These are phyloP conservation scores for Nakaseomyces nivariensis DNA, from an alignment of 1,139 yeast genomes.

Conservation along the genomic window DNA sequence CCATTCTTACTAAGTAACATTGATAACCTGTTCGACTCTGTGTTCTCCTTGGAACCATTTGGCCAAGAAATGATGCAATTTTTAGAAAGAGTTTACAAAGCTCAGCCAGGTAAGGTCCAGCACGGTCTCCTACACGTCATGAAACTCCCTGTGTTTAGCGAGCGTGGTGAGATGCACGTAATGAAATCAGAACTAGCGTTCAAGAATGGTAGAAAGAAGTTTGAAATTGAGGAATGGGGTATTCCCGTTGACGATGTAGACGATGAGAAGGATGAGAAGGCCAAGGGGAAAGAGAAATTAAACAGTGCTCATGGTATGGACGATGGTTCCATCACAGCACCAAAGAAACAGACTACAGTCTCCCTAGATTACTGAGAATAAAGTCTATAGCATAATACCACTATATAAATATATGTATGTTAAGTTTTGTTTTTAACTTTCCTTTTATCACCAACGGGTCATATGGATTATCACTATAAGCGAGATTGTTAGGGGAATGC, in stretches of 20 bases:
- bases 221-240: constrained; percentile 87
- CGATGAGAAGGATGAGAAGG: constrained; percentile 27
- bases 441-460: not conserved
- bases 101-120: constrained; percentile 56
- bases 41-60: constrained; percentile 73
- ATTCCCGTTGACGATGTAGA: constrained; percentile 83
- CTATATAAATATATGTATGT: too few species aligned
- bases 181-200: constrained; percentile 75
- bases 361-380: constrained; percentile 11
- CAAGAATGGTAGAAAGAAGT: constrained; percentile 69
- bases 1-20: constrained; percentile 40
- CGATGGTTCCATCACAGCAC: constrained; percentile 6
- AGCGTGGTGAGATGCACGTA: constrained; percentile 70
- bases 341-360: constrained; percentile 11
- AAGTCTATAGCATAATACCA: not conserved
- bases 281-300: constrained; percentile 1
- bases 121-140: constrained; percentile 78
- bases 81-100: constrained; percentile 55
- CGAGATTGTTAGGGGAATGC: not conserved
- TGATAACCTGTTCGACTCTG: constrained; percentile 58
- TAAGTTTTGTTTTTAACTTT: not conserved
- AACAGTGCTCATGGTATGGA: constrained; percentile 4
- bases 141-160: constrained; percentile 64
- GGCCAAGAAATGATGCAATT: constrained; percentile 61
- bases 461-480: not conserved